Conservation (phyloP, 768 basidiomycete genomes). For the Pisolithus marmoratus region DNA sequence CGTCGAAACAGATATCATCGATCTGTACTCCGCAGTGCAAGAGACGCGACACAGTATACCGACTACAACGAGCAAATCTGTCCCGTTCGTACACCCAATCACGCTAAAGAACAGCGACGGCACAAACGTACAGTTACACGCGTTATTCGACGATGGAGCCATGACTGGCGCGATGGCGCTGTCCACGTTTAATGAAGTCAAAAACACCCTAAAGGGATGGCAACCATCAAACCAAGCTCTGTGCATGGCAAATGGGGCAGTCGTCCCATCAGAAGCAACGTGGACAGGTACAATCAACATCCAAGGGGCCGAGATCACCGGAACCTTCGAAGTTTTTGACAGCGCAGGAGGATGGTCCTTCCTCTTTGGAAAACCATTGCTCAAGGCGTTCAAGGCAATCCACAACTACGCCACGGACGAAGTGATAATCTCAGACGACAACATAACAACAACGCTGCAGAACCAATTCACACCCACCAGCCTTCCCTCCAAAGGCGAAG, state of each 20-base stretch:
- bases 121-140: neutral
- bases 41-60: neutral
- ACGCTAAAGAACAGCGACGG: neutral
- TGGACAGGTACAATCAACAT: conserved; percentile 4
- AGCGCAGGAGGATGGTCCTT: conserved; percentile 24
- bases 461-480: neutral
- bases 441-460: neutral
- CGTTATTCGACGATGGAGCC: neutral
- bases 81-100: neutral
- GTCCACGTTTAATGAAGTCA: neutral
- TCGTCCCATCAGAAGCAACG: conserved; percentile 1
- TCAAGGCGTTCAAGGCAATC: conserved; percentile 14
- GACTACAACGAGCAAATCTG: neutral
- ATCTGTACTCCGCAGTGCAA: neutral
- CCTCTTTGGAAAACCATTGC: conserved; percentile 25
- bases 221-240: conserved; percentile 5
- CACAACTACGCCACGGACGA: conserved; percentile 21
- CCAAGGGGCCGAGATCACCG: neutral
- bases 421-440: neutral
- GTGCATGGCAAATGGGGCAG: conserved; percentile 28
- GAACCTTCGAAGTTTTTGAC: conserved; percentile 3
- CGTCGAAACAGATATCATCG: too few species aligned
- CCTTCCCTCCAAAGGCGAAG: neutral
- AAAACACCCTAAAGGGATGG: neutral
- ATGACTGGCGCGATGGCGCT: neutral